Base-by-base conservation (phyloP, 345 rosid species). In the Eucalyptus curtisii region DNA sequence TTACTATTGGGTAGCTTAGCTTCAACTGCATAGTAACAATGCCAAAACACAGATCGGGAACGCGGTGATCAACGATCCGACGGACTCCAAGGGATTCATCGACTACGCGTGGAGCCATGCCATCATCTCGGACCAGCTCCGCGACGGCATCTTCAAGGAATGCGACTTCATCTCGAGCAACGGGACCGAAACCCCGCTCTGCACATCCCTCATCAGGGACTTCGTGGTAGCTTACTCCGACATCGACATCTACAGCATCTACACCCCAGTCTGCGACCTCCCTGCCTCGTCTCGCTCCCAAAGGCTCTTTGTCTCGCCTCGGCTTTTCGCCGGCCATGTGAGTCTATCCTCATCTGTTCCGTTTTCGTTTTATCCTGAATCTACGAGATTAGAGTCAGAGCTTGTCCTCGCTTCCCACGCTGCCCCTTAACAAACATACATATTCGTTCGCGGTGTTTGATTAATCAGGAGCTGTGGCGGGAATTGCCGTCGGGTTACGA, bases 61-160 rank as follows among this genome's bases (percentile, higher is more conserved):
- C 79, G 98, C 99, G 2, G 96, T 89, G 81, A 92, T 96, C 61
- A 93, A 96, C 30, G 96, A 95, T 22, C 92, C 49, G 48, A 93
- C 96, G 3, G 99, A 96, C 89, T 53, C 31, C 31, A 55, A 79
- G 10, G 97, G 99, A 40, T 71, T 96, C 10, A 89, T 95, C 59
- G 99, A 96, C 86, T 96, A 88, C 15, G 98, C 95, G 3, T 95
- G 97, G 96, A 94, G 94, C 88, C 98, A 96, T 68, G 98, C 96
- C 2, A 91, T 96, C 30, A 91, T 95, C 57, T 96, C 99, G 2
- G 99, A 96, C 92, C 90, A 90, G 45, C 90, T 95, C n/a, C 92
- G 95, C 91, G 82, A 59, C 5, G 87, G 86, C 88, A 89, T 96
- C 42, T 91, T 86, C 87, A 87, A 88, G 87, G 91, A 92, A 22